These are phyloP conservation scores for Acanthamoeba healyi DNA, from an alignment of 208 protist species.

Conservation along the genomic window DNA sequence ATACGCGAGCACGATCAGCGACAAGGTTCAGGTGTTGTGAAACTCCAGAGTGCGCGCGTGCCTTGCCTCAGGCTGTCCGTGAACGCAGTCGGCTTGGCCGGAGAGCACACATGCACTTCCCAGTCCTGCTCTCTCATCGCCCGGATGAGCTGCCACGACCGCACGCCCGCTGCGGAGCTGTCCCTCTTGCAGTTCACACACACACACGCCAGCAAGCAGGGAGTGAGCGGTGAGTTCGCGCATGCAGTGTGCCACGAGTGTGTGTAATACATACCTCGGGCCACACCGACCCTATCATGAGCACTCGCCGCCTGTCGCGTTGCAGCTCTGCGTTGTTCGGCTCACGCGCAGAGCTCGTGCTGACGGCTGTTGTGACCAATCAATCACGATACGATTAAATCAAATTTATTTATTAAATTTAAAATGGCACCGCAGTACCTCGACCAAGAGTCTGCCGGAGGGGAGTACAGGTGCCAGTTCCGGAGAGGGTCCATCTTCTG, in stretches of 20 bases:
- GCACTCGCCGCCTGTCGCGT: background rate
- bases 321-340: background rate
- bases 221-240: too few relatives aligned
- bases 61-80: background rate
- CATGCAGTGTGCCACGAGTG: too few relatives aligned
- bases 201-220: background rate
- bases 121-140: slow-evolving; percentile 36
- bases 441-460: too few relatives aligned
- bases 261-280: slow-evolving; percentile 13
- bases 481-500: too few relatives aligned
- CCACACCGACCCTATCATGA: slow-evolving; percentile 61
- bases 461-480: too few relatives aligned
- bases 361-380: too few relatives aligned
- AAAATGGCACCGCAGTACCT: too few relatives aligned
- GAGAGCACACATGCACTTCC: slow-evolving; percentile 47
- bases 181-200: background rate
- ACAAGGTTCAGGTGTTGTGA: background rate
- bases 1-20: background rate
- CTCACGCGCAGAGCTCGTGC: too few relatives aligned
- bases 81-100: slow-evolving; percentile 27
- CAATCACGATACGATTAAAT: too few relatives aligned
- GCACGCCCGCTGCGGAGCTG: slow-evolving; percentile 63
- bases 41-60: background rate
- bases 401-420: too few relatives aligned
- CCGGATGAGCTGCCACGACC: slow-evolving; percentile 45